Base-by-base conservation (phyloP, 2,329 filamentous ascomycete species). In the Grosmannia penicillata region DNA sequence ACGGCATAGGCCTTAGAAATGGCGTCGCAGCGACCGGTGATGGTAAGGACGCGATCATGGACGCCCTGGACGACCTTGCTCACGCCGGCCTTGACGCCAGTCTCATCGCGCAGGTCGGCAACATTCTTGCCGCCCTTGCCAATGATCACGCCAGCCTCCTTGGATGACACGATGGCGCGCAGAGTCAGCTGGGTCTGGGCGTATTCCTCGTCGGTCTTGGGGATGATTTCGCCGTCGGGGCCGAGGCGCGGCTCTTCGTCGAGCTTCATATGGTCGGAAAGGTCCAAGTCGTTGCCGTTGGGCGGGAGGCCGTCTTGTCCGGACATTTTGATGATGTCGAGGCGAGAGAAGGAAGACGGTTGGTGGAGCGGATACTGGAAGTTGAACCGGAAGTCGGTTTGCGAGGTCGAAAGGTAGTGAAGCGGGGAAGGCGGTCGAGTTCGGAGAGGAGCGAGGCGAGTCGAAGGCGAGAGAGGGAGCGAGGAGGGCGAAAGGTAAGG, bases 121-220 rank as follows among this genome's bases (percentile, higher is more conserved):
- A 98, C 91, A 54, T 98, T 96, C 72, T 96, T 94, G 56, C 91
- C 91, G 41, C 81, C 86, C 66, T 98, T 98, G 61, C 91, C 91
- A 60, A 98, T 98, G 61, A 98, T 96, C 53, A 98, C 86, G 55
- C 91, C 91, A 43, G 91, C 91, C 64, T 98, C 91, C 67, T 96
- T 96, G 59, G 91, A 95, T 25, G 91, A 95, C 49, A 98, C 91
- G 57, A 98, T 95, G 51, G 91, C 91, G 57, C 91, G 83, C 47
- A 98, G 75, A 45, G 91, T 98, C 53, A 98, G 71, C 62, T 93
- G 83, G 37, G 87, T 78, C 58, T 86, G 76, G 37, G 85, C 86
- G 56, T 98, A 98, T 61, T 98, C 91, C 58, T 96, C 87, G 51
- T 98, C 91, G 42, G 89, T 93, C 66, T 89, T 91, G 52, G 85